These are phyloP conservation scores for Suaeda aralocaspica DNA, from an alignment of 148 eudicot species.

Conservation along the genomic window DNA sequence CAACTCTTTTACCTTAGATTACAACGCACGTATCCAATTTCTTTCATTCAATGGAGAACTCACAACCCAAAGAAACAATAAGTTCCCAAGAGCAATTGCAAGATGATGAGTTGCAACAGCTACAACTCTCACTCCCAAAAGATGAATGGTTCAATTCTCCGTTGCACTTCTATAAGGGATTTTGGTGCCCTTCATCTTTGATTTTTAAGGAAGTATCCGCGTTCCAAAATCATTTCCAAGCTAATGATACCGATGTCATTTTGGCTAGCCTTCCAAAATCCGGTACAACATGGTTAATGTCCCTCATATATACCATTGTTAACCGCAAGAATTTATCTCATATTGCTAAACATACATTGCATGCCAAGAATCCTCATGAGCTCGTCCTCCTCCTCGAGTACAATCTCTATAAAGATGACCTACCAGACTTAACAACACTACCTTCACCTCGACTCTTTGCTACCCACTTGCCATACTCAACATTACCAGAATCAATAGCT, in stretches of 20 bases:
- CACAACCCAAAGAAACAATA: background rate
- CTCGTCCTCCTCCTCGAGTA: slow-evolving; percentile 9
- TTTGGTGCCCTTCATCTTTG: background rate
- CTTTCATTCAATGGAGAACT: background rate
- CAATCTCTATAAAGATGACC: background rate
- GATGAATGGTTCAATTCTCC: background rate
- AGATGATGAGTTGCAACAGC: slow-evolving; percentile 3
- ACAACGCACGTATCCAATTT: no score
- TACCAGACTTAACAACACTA: background rate
- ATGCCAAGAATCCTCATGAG: slow-evolving; percentile 13
- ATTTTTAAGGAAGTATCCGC: background rate
- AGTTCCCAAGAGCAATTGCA: background rate
- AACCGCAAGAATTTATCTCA: background rate
- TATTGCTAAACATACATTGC: slow-evolving; percentile 1
- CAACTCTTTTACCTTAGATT: no score
- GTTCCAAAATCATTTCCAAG: slow-evolving; percentile 18
- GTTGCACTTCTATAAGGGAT: background rate
- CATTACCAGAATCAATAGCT: background rate
- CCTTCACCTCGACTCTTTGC: background rate
- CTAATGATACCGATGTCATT: slow-evolving; percentile 17
- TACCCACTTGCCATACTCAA: background rate
- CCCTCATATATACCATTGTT: slow-evolving; percentile 7
- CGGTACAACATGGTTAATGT: slow-evolving; percentile 18
- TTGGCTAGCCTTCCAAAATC: slow-evolving; percentile 15
- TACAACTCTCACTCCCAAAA: slow-evolving; percentile 10